Conservation (phyloP, 1,284 basidiomycete species). For the Afroboletus lepidellus region DNA sequence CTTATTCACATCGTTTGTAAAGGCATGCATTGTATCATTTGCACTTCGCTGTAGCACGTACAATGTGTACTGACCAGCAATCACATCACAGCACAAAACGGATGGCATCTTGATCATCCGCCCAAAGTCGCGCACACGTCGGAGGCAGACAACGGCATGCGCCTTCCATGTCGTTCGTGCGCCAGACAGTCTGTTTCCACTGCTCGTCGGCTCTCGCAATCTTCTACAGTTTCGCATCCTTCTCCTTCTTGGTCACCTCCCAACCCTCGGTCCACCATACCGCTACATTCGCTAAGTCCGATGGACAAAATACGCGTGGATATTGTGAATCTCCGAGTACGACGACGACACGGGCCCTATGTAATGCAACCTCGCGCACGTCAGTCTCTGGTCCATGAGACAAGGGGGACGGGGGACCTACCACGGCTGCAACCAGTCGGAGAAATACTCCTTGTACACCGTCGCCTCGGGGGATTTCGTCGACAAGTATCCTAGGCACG, state of each 20-base stretch:
- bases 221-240: conserved; percentile 72
- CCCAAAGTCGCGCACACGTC: conserved; percentile 63
- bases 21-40: too few relatives aligned
- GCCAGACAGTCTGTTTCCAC: conserved; percentile 83
- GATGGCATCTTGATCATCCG: conserved; percentile 23
- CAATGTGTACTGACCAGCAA: too few relatives aligned
- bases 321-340: conserved; percentile 90
- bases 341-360: conserved; percentile 85
- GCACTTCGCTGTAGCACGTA: too few relatives aligned
- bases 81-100: not conserved
- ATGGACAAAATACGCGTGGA: conserved; percentile 85
- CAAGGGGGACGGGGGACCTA: conserved; percentile 41
- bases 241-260: conserved; percentile 50
- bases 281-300: conserved; percentile 49
- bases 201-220: conserved; percentile 87
- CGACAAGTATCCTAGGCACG: conserved; percentile 17
- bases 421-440: conserved; percentile 84
- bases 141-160: conserved; percentile 3
- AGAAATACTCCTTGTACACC: conserved; percentile 88
- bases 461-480: conserved; percentile 89
- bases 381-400: not conserved
- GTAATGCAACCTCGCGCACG: conserved; percentile 76
- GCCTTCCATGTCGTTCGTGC: conserved; percentile 90
- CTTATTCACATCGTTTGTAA: too few relatives aligned
- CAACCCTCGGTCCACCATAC: conserved; percentile 18